Evolutionary conservation across 2,329 filamentous ascomycete species (phyloP), one percentile per base, ranked within the genome.

Genomic region (Ceratocystis harringtonii): DNA sequence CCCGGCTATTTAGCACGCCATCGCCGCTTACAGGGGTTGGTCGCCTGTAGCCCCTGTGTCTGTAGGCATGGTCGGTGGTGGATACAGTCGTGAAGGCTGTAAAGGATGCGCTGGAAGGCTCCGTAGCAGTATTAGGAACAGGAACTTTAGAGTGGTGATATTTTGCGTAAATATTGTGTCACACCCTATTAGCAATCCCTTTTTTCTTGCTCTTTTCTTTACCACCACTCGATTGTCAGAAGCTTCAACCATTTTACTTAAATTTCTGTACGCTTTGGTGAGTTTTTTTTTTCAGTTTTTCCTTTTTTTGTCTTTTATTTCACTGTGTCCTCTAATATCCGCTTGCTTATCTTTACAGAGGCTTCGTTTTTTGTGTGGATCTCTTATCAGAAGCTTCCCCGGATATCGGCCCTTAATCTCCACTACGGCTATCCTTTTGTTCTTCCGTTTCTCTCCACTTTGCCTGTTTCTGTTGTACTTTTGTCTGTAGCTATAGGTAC

Each of bases 341-440:
- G 28, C 1, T 36, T 30, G 36, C 28, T 36, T 58, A 58, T 58
- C 55, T 58, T n/a, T 19, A 36, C 28, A 7, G 55, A 15, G 28
- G 60, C 19, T 10, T 17, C 32, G 30, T 32, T 17, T 48, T 6
- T 32, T 22, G 25, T 50, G 25, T 64, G 19, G 25, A 19, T 25
- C 19, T 3, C 61, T 58, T 58, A 36, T 58, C 55, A 58, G 28
- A 36, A n/a, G 22, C n/a, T 19, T 52, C 28, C 25, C 32, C 50
- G 63, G 36, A 58, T 60, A 64, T 64, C 63, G 63, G 52, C 41
- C 28, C 30, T 41, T 10, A 12, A n/a, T 64, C 25, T 64, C 44
- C 52, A 28, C 60, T 48, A 32, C 52, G 41, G 17, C 48, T 19
- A 44, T 19, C n/a, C 15, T 45, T 36, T 36, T 61, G 17, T 50